Conservation (phyloP, 2,329 filamentous ascomycete genomes). For the Sporothrix euskadiensis region DNA sequence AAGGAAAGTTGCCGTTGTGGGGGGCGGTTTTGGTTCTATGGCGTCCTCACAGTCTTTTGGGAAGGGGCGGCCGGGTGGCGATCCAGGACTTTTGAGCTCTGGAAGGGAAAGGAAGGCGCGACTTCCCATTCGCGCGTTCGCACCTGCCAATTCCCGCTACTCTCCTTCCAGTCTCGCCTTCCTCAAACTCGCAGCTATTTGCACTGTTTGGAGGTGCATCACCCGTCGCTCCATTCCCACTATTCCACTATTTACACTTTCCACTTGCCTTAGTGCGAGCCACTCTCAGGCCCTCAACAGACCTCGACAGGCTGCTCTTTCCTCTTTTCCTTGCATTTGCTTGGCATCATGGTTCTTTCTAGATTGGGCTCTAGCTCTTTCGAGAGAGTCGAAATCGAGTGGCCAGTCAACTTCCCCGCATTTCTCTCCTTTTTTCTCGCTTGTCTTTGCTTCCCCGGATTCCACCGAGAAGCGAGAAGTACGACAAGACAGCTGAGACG, state of each 20-base stretch:
- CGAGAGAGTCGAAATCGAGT: neutral
- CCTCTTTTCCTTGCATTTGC: neutral
- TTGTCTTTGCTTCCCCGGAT: neutral
- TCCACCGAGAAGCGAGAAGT: neutral
- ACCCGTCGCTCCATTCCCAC: neutral
- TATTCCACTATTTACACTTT: slow-evolving; percentile 1
- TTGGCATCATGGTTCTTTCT: neutral
- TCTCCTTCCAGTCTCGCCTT: neutral
- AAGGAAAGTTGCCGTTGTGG: neutral
- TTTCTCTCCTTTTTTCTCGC: neutral
- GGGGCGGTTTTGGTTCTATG: neutral
- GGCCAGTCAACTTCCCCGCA: slow-evolving; percentile 14
- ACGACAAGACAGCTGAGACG: neutral
- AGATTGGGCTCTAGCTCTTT: neutral
- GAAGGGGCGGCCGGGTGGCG: neutral
- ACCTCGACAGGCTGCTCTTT: neutral
- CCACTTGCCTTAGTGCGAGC: neutral
- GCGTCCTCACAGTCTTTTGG: no score
- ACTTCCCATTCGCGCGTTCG: neutral
- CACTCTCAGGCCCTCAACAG: neutral
- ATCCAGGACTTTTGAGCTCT: neutral
- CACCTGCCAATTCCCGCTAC: slow-evolving; percentile 8
- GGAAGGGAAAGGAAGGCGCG: neutral
- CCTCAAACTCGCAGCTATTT: neutral
- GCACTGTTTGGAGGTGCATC: neutral